Evolutionary conservation across 2,329 filamentous ascomycete genomes (phyloP), one percentile per base, ranked within the genome.

Genomic region (Trichoderma semiorbis): DNA sequence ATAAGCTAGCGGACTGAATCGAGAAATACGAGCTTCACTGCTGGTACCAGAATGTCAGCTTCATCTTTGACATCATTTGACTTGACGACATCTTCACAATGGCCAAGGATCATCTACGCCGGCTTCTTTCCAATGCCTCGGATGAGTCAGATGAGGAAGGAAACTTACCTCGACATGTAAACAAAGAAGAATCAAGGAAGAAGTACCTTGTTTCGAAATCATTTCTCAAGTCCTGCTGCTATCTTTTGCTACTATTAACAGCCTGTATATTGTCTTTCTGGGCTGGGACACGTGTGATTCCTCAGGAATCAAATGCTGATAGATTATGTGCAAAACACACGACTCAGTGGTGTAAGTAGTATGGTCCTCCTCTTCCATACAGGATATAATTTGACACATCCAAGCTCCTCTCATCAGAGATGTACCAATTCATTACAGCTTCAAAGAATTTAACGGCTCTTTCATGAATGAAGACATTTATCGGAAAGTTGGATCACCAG

Each of bases 401-500:
- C 2, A 21, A 81, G 80, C 81, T 14, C 79, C 82, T 2, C 65
- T 83, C 2, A 73, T 84, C 0, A 74, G 76, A 4, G 77, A 82
- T 12, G 77, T 83, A 5, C 58, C 74, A 16, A 75, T 83, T 50
- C 75, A 74, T 16, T 83, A 83, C 68, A 30, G 70, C 2, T 63
- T 71, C 16, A 77, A 83, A 65, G 74, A 74, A 2, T 91, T 89
- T 78, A 88, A 91, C 73, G 88, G 88, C 0, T 85, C 85, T 0
- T 87, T 91, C 24, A 75, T 89, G 69, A 79, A 87, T 0, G 84
- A 88, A 74, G 86, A 85, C 30, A 78, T 86, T 18, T 91, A 86
- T 75, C 84, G 88, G 2, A 81, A 84, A 71, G 77, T 81, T 14
- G 85, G 83, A 1, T 81, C 85, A 0, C 84, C 85, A 0, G 85